These are phyloP conservation scores for Melanogaster broomeanus DNA, from an alignment of 768 basidiomycete genomes.

Conservation along the genomic window DNA sequence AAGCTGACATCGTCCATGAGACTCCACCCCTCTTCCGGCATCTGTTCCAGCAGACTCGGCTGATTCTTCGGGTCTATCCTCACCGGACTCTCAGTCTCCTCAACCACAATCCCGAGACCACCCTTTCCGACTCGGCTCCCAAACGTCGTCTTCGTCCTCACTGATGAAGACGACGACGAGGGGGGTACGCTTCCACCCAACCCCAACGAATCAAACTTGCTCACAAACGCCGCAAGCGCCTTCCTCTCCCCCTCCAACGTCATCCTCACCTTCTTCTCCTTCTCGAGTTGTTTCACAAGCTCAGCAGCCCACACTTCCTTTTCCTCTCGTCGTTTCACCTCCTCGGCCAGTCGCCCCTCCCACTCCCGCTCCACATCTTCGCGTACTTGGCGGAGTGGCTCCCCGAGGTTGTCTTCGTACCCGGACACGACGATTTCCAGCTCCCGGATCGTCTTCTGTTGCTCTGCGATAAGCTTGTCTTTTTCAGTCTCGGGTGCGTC, in stretches of 20 bases:
- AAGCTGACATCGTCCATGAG: slow-evolving; percentile 53
- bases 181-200: slow-evolving; percentile 40
- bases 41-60: slow-evolving; percentile 59
- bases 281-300: slow-evolving; percentile 73
- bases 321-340: slow-evolving; percentile 62
- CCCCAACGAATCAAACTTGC: slow-evolving; percentile 77
- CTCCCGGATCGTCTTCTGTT: slow-evolving; percentile 74
- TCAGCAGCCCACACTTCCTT: slow-evolving; percentile 75
- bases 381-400: slow-evolving; percentile 62
- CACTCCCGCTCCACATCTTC: slow-evolving; percentile 80
- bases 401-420: slow-evolving; percentile 73
- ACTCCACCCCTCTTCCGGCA: slow-evolving; percentile 56
- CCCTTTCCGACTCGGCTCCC: slow-evolving; percentile 37
- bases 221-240: slow-evolving; percentile 78
- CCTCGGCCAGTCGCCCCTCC: slow-evolving; percentile 57
- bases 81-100: slow-evolving; percentile 51
- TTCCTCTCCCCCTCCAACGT: slow-evolving; percentile 78
- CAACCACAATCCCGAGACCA: slow-evolving; percentile 23
- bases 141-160: slow-evolving; percentile 51
- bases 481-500: slow-evolving; percentile 73
- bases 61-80: slow-evolving; percentile 47
- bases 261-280: slow-evolving; percentile 69
- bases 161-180: slow-evolving; percentile 27
- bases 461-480: slow-evolving; percentile 71
- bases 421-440: slow-evolving; percentile 72